Base-by-base conservation (phyloP, 176 grass and related monocot species). In the Oryza glaberrima region DNA sequence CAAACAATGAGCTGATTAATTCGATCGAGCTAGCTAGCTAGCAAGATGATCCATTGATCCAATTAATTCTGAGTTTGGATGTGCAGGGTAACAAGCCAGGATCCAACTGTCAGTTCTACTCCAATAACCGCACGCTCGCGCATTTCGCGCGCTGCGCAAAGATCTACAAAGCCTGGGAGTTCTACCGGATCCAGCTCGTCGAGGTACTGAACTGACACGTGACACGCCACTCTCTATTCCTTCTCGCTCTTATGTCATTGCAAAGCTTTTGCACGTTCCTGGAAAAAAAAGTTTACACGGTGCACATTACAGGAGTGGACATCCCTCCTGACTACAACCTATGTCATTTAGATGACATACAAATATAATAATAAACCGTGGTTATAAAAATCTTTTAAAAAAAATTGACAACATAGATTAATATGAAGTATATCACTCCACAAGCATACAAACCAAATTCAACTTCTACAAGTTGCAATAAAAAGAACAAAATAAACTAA, bases 91-190 rank as follows among this genome's bases (percentile, higher is more conserved):
- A 98, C 84, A 86, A 84, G 84, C 90, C 92, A 11, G 88, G 51
- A 13, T 93, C 90, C 26, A 98, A 98, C 84, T 77, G 84, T 48
- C 95, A 98, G 84, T 90, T 98, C 88, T 98, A 98, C 88, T 91
- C 92, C 46, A 93, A 86, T 52, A 73, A 44, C 34, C 67, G 67
- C 14, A 85, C 90, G 74, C 84, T 98, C 5, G 72, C 88, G 58
- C 95, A 98, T 46, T 98, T 98, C 81, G 90, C 92, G 9, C 92
- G 90, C 32, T 98, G 95, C 78, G 95, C 95, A 67, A 98, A 86
- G 84, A 90, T 98, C 11, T 98, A 94, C 90, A 88, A 77, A 71
- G 95, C 95, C 25, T 97, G 95, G 95, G 88, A 91, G 76, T 97
- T 97, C 84, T 97, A 97, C 65, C 89, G 92, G 43, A 41, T 84